Evolutionary conservation across 2,329 filamentous ascomycete species (phyloP), one percentile per base, ranked within the genome.

Genomic region (Fusarium incarnatum): DNA sequence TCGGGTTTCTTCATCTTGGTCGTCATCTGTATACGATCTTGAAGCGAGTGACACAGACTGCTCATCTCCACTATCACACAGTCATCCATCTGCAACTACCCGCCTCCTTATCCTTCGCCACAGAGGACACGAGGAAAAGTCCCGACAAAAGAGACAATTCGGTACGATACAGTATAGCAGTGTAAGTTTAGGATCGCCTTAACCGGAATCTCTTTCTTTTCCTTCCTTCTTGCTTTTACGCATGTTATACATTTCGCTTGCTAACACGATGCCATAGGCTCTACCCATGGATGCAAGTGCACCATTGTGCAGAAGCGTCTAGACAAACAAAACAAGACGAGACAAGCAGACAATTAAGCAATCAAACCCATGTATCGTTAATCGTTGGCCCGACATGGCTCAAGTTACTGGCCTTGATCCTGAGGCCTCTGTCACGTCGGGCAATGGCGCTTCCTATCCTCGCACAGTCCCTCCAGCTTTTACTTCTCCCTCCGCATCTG

Each of bases 211-310:
- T 20, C 37, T 52, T 27, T 18, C 11, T 52, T 18, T 41, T 20
- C 32, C 12, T 40, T 25, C 22, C 37, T 52, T 52, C 16, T n/a
- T 37, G 34, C 34, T 37, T 37, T 37, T n/a, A 37, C 34, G 34
- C 34, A 11, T 37, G 34, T 37, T 22, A 18, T 32, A 55, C 41
- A 32, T n/a, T 30, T 30, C 30, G 34, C 23, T 47, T 25, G 41
- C 54, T 64, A 37, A 64, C 41, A 50, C 60, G 12, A 52, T 50
- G 37, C 25, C 46, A 37, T 28, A 53, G 47, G 47, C 16, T 65
- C 60, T 62, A 70, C 71, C 71, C 54, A 73, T 73, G 67, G 67
- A 73, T 71, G 65, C 60, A 63, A 75, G 72, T 65, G 64, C 57
- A 61, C 71, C 61, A 61, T 65, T 66, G 48, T 46, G 53, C 73